Percentiles rank a stretch among this genome's conserved stretches.
Evolutionary conservation across 352 stramenopile species (phyloP).

Genomic region (Phytopythium kandeliae): DNA sequence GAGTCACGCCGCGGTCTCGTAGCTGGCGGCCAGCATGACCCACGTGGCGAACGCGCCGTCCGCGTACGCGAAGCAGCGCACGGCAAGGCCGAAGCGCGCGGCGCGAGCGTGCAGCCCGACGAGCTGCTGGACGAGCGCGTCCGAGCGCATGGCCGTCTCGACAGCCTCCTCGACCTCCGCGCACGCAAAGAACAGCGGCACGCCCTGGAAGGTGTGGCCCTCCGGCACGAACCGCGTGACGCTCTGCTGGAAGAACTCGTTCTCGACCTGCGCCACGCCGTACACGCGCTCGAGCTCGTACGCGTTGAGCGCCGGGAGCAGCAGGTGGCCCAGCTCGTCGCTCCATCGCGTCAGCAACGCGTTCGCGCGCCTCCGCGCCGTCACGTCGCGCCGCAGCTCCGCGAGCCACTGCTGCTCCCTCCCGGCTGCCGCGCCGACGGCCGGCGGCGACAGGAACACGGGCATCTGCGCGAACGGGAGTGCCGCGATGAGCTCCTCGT

Average conservation of each 20-base stretch:
- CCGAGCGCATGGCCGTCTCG: conserved; percentile 23
- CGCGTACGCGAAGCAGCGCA: conserved; percentile 75
- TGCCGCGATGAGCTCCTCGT: conserved; percentile 36
- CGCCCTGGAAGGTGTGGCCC: conserved; percentile 85
- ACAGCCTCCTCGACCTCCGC: conserved; percentile 30
- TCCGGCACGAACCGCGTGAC: conserved; percentile 74
- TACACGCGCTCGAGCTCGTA: conserved; percentile 85
- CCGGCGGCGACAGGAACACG: conserved; percentile 24
- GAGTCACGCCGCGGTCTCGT: conserved; percentile 19
- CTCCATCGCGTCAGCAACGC: conserved; percentile 71
- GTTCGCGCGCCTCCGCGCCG: conserved; percentile 28
- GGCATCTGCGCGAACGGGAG: conserved; percentile 28
- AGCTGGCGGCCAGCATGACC: conserved; percentile 83
- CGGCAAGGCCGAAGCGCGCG: conserved; percentile 64
- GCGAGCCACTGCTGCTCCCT: conserved; percentile 48
- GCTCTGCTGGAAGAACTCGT: conserved; percentile 78
- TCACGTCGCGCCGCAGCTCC: conserved; percentile 32
- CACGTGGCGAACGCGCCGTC: conserved; percentile 63
- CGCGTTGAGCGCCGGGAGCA: conserved; percentile 79
- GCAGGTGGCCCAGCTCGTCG: conserved; percentile 65
- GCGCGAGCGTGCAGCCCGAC: conserved; percentile 50
- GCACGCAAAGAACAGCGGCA: conserved; percentile 56
- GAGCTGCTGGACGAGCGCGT: conserved; percentile 50
- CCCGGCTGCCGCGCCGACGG: conserved; percentile 15
- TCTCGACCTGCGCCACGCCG: conserved; percentile 56